Evolutionary conservation across 2,329 filamentous ascomycete genomes (phyloP).

Genomic region (Alternaria hordeiaustralica): DNA sequence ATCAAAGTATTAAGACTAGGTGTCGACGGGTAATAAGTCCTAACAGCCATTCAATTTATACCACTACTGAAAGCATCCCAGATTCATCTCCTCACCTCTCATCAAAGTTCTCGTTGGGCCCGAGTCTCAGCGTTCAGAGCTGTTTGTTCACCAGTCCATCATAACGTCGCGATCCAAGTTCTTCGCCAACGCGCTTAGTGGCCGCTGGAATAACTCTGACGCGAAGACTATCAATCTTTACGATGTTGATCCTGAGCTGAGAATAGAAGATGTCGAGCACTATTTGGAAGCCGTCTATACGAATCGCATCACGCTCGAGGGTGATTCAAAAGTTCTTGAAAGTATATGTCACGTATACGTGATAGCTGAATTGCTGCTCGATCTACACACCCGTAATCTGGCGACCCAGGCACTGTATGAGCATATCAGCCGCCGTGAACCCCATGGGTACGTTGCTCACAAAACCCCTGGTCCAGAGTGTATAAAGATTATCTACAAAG

Average conservation of each 20-base stretch:
- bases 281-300: slow-evolving; percentile 20
- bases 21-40: background rate
- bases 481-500: background rate
- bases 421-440: background rate
- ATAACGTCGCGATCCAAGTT: slow-evolving; percentile 6
- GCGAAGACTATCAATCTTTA: slow-evolving; percentile 1
- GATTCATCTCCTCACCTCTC: background rate
- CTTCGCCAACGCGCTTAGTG: slow-evolving; percentile 6
- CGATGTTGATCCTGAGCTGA: slow-evolving; percentile 5
- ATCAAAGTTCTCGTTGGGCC: slow-evolving; percentile 7
- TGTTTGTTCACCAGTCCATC: slow-evolving; percentile 1
- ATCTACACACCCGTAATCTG: background rate
- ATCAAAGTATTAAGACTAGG: background rate
- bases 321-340: too few relatives aligned
- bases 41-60: background rate
- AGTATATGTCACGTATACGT: slow-evolving; percentile 18
- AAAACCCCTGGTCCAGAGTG: background rate
- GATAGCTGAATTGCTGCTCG: slow-evolving; percentile 16
- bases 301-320: slow-evolving; percentile 4
- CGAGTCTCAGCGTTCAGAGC: background rate
- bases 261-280: slow-evolving; percentile 11
- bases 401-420: background rate
- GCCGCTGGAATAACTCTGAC: background rate
- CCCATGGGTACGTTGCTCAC: background rate
- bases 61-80: background rate